phyloP scores from a whole-genome alignment of 2,329 filamentous ascomycete genomes.

The Colletotrichum endophyticum region DNA sequence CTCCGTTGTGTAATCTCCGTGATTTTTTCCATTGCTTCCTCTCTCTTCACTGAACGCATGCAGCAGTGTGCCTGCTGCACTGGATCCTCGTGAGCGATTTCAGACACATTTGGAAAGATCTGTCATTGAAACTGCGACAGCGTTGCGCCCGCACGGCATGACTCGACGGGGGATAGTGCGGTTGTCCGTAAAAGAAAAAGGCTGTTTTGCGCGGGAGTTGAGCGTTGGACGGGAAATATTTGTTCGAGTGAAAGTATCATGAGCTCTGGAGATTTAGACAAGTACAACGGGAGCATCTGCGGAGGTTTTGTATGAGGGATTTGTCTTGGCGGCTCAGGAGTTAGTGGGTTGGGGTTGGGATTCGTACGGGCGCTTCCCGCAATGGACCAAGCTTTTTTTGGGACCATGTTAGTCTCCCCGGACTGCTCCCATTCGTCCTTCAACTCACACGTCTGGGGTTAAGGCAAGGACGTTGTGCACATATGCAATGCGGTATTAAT shows the following conservation, averaged over 20 bases:
- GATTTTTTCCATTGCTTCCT: neutral
- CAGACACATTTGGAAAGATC: neutral
- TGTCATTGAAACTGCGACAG: neutral
- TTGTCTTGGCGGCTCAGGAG: neutral
- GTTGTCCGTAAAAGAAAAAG: neutral
- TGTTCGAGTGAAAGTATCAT: neutral
- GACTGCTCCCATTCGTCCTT: neutral
- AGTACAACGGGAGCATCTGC: neutral
- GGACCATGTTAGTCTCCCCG: neutral
- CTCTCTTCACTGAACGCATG: neutral
- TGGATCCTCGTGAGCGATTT: neutral
- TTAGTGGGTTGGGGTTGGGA: neutral
- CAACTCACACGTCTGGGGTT: neutral
- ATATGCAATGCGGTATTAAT: conserved; percentile 12
- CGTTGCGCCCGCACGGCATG: neutral
- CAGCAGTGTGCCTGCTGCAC: neutral
- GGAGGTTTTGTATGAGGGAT: neutral
- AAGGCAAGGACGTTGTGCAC: neutral
- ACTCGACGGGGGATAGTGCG: neutral
- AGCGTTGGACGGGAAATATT: neutral
- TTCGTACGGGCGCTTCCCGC: neutral
- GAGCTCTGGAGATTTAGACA: neutral
- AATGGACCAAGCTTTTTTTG: neutral
- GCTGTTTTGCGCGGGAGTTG: neutral
- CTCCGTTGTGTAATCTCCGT: neutral